Evolutionary conservation across 495 filamentous ascomycete genomes (phyloP).

Genomic region (Tuber borchii): DNA sequence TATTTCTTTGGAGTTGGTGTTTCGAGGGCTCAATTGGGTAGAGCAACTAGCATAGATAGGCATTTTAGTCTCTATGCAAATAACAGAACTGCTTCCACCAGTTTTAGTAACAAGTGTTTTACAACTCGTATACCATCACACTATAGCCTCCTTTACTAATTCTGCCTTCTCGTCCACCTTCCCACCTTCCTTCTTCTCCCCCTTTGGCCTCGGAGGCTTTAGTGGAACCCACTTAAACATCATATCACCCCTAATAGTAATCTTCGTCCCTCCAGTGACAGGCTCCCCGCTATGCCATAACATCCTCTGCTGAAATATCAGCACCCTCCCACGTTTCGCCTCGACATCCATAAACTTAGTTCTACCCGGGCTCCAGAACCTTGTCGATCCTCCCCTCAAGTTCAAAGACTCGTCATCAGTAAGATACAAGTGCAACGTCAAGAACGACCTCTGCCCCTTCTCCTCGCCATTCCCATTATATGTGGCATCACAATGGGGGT

Average conservation of each 20-base stretch:
- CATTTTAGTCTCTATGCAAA: background rate
- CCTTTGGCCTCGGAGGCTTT: constrained; percentile 4
- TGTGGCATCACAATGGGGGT: constrained; percentile 55
- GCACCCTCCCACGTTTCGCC: constrained; percentile 52
- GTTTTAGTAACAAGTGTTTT: background rate
- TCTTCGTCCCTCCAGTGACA: constrained; percentile 53
- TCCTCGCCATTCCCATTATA: constrained; percentile 51
- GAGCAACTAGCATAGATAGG: constrained; percentile 2
- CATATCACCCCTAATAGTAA: constrained; percentile 57
- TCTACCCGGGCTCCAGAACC: constrained; percentile 48
- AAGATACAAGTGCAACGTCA: constrained; percentile 65
- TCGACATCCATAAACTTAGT: constrained; percentile 47
- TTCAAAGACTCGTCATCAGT: constrained; percentile 47
- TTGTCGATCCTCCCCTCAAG: constrained; percentile 51
- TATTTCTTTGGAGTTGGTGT: constrained; percentile 30
- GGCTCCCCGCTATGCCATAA: constrained; percentile 57
- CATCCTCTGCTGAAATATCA: constrained; percentile 57
- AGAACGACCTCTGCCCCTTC: constrained; percentile 49
- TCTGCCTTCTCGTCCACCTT: constrained; percentile 6
- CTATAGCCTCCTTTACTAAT: background rate
- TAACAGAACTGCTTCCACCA: background rate
- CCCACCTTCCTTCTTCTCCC: background rate
- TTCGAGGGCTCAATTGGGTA: constrained; percentile 16
- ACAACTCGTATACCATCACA: background rate
- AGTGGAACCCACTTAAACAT: constrained; percentile 48